These are phyloP conservation scores for Takashimella koratensis DNA, from an alignment of 1,284 basidiomycete genomes.

Conservation along the genomic window DNA sequence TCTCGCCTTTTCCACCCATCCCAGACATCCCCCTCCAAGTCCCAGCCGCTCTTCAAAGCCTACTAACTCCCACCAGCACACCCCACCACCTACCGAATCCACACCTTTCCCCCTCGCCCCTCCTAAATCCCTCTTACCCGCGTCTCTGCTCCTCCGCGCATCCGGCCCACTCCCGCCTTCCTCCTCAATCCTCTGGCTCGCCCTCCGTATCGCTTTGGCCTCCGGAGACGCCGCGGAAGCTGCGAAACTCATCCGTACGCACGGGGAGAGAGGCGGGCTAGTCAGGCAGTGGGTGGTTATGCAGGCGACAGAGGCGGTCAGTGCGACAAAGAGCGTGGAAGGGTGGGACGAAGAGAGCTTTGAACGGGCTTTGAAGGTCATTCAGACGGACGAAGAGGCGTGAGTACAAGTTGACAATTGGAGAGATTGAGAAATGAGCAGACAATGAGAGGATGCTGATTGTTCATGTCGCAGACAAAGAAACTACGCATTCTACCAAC, in stretches of 20 bases:
- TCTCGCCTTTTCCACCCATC: no score
- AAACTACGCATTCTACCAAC: conserved; percentile 41
- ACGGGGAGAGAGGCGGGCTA: conserved; percentile 26
- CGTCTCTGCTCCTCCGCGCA: conserved; percentile 24
- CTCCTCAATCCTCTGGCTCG: conserved; percentile 40
- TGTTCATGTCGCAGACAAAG: conserved; percentile 16
- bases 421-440: no score
- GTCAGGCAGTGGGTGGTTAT: conserved; percentile 30
- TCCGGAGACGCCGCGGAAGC: conserved; percentile 21
- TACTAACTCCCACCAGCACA: conserved; percentile 3
- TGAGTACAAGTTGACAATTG: no score
- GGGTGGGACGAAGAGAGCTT: conserved; percentile 25
- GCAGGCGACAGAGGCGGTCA: conserved; percentile 20
- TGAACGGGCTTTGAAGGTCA: conserved; percentile 14
- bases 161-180: conserved; percentile 14
- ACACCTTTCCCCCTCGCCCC: conserved; percentile 18
- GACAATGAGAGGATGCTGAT: no score
- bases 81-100: conserved; percentile 4
- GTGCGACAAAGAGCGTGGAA: conserved; percentile 8
- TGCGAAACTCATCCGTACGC: conserved; percentile 13
- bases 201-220: conserved; percentile 32
- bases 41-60: no score
- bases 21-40: no score
- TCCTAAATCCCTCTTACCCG: conserved; percentile 20
- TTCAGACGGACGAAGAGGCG: conserved; percentile 23